Evolutionary conservation across 2,329 filamentous ascomycete genomes (phyloP).

Genomic region (Cladosporium sp.): DNA sequence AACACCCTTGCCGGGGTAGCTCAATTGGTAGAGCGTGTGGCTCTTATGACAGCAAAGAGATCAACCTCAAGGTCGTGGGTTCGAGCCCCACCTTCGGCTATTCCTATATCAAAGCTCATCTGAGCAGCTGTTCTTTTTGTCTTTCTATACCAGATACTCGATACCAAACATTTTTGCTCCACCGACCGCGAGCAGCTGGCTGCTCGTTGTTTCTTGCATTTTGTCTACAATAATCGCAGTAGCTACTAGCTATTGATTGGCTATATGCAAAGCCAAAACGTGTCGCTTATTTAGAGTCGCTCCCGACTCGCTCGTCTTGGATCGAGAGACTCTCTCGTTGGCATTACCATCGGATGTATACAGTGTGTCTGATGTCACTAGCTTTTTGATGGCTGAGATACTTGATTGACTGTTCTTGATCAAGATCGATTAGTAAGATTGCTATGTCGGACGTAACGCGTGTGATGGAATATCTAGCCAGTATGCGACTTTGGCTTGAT

Average conservation of each 20-base stretch:
- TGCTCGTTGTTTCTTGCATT: too few relatives aligned
- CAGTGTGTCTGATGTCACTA: too few relatives aligned
- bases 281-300: too few relatives aligned
- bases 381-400: too few relatives aligned
- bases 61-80: constrained; percentile 7
- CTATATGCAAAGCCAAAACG: too few relatives aligned
- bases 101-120: neutral
- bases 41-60: constrained; percentile 15
- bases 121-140: constrained; percentile 6
- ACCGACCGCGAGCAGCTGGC: neutral
- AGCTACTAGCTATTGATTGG: too few relatives aligned
- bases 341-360: too few relatives aligned
- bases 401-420: neutral
- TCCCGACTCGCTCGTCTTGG: too few relatives aligned
- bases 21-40: constrained; percentile 53
- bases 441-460: neutral
- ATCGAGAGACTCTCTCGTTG: too few relatives aligned
- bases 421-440: neutral
- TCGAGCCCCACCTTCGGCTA: constrained; percentile 10
- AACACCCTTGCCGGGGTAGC: constrained; percentile 45
- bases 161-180: neutral
- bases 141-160: neutral
- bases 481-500: neutral
- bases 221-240: too few relatives aligned
- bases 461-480: neutral